A percentile compares a stretch with the other conserved stretches of the same genome.
phyloP scores from a whole-genome alignment of 371 early-diverging fungal species.

The Phascolomyces articulosus region DNA sequence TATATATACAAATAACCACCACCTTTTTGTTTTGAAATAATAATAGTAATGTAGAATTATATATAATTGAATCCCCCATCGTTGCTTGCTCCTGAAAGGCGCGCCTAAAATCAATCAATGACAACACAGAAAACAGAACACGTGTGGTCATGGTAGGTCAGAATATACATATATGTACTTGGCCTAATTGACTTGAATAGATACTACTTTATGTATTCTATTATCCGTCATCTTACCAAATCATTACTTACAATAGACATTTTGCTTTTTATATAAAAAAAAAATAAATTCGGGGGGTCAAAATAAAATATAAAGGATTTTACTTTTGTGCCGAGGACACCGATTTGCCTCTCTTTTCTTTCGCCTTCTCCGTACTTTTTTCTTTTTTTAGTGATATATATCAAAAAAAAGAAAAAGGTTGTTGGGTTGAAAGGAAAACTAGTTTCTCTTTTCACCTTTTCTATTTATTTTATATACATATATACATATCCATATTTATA shows the following conservation, averaged over 20 bases:
- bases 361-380: slow-evolving; percentile 3
- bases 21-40: too few species aligned
- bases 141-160: slow-evolving; percentile 14
- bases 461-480: neutral
- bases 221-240: neutral
- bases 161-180: too few species aligned
- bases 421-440: too few species aligned
- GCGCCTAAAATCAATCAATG: neutral
- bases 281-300: neutral
- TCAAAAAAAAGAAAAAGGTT: slow-evolving; percentile 7
- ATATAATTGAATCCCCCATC: too few species aligned
- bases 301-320: neutral
- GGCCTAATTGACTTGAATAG: too few species aligned
- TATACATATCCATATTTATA: neutral
- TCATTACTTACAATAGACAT: neutral
- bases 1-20: too few species aligned
- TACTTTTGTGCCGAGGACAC: neutral
- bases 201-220: too few species aligned
- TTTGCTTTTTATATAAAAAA: too few species aligned
- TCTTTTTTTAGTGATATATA: slow-evolving; percentile 3
- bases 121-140: slow-evolving; percentile 3
- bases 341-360: neutral
- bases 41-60: too few species aligned
- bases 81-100: too few species aligned
- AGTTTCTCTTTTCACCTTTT: neutral